Conservation (phyloP, 2,329 filamentous ascomycete genomes). For the Pyricularia sp. region DNA sequence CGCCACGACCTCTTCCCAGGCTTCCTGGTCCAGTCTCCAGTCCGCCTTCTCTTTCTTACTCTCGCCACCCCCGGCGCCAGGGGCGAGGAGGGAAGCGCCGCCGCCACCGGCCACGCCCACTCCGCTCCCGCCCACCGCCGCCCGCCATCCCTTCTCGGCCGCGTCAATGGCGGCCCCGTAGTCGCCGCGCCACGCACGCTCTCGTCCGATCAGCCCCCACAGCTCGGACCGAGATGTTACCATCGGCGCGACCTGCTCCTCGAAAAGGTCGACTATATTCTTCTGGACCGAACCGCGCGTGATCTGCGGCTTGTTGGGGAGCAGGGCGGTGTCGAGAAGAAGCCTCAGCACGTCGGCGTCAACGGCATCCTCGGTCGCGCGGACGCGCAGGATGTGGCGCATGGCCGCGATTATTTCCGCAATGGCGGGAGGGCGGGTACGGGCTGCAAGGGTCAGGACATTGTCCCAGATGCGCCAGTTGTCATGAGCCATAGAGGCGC, state of each 20-base stretch:
- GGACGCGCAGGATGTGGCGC: constrained; percentile 65
- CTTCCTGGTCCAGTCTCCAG: constrained; percentile 49
- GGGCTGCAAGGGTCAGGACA: constrained; percentile 76
- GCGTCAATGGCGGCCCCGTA: constrained; percentile 68
- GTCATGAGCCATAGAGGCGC: constrained; percentile 71
- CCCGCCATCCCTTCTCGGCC: constrained; percentile 84
- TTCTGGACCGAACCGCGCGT: constrained; percentile 50
- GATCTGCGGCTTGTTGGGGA: constrained; percentile 25
- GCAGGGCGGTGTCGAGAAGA: constrained; percentile 62
- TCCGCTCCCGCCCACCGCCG: constrained; percentile 46
- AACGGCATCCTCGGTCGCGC: constrained; percentile 67
- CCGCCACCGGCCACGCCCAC: constrained; percentile 20
- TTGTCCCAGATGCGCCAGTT: constrained; percentile 97
- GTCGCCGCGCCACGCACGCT: constrained; percentile 65
- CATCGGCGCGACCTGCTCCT: constrained; percentile 66
- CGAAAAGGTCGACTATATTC: constrained; percentile 62
- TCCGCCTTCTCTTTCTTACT: constrained; percentile 30
- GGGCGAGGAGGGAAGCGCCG: constrained; percentile 26
- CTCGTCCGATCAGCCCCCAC: constrained; percentile 64
- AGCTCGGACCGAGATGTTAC: constrained; percentile 72
- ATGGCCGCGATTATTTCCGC: constrained; percentile 68
- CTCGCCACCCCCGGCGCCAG: constrained; percentile 13
- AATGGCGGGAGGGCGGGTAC: constrained; percentile 66
- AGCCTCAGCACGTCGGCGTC: constrained; percentile 65
- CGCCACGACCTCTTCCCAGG: constrained; percentile 65